Evolutionary conservation across 1,284 basidiomycete species (phyloP), one percentile per base, ranked within the genome.

Genomic region (Bjerkandera adusta): DNA sequence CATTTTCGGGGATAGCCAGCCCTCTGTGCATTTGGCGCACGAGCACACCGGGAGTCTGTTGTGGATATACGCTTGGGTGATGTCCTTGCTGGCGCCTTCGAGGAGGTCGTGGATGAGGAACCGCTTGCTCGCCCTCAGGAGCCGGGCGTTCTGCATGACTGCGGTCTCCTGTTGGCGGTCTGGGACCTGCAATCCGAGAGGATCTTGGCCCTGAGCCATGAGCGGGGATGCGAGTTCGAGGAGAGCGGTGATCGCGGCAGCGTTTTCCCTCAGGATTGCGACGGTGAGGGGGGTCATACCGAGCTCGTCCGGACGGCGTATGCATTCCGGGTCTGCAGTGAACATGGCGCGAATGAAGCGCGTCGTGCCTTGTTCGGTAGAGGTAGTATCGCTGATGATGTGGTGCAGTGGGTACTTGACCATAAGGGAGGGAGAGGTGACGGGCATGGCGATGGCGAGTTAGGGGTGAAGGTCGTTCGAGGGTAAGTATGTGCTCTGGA

Each of bases 1-100:
- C 49, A 51, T 51, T 15, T 36, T 41, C 4, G 45, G 49, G 10
- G 49, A 47, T 12, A 51, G 39, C 49, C 49, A 51, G 26, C 42
- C 41, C 6, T 11, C 34, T 1, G 40, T 25, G 26, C 49, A 51
- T 26, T 44, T 47, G 13, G 41, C 45, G 41, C 49, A 51, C 12
- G 35, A 13, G 25, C 49, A 51, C 22, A 41, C 24, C 27, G 49
- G 49, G 11, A 51, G 40, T 24, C 39, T 43, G 36, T 44, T 15
- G 25, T 41, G 16, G 30, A 51, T 40, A 29, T 43, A 47, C 20
- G 35, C 45, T 16, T 47, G 27, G 13, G 27, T 18, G 20, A 47
- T 33, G 13, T 42, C 22, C 18, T 35, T 27, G 5, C 40, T 20
- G 27, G 49, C 45, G 5, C 21, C 36, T 13, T 47, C 41, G 15